Percentiles rank a stretch among this genome's conserved stretches.
phyloP scores from a whole-genome alignment of 2,329 filamentous ascomycete genomes.

The Fusarium mundagurra region DNA sequence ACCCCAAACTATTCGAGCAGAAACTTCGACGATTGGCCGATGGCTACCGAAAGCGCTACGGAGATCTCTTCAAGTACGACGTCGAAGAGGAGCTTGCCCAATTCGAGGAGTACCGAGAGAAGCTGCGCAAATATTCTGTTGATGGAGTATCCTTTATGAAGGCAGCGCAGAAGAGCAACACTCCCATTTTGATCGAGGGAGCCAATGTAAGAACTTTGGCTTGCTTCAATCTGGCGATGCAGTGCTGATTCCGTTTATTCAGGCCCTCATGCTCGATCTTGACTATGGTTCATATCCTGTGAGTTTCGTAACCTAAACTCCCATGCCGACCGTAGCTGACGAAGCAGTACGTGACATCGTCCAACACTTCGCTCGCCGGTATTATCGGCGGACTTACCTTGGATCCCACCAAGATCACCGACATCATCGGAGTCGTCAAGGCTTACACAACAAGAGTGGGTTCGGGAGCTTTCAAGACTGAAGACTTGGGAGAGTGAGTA shows the following conservation, averaged over 20 bases:
- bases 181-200: neutral
- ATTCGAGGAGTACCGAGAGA: neutral
- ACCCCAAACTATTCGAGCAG: neutral
- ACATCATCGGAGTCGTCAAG: conserved; percentile 73
- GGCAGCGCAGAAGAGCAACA: neutral
- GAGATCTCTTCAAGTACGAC: neutral
- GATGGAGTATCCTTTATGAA: neutral
- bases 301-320: conserved; percentile 20
- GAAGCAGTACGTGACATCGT: conserved; percentile 61
- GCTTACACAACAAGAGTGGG: conserved; percentile 73
- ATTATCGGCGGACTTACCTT: conserved; percentile 71
- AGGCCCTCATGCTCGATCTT: conserved; percentile 72
- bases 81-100: neutral
- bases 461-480: conserved; percentile 73
- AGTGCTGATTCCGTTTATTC: conserved; percentile 7
- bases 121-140: neutral
- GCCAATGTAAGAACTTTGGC: neutral
- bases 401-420: conserved; percentile 67
- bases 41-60: neutral
- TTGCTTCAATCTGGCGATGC: accelerated
- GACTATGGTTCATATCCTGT: conserved; percentile 57
- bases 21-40: neutral
- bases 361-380: conserved; percentile 62
- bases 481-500: conserved; percentile 57
- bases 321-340: conserved; percentile 24